Evolutionary conservation across 495 filamentous ascomycete genomes (phyloP).

Genomic region (Echria macrotheca): DNA sequence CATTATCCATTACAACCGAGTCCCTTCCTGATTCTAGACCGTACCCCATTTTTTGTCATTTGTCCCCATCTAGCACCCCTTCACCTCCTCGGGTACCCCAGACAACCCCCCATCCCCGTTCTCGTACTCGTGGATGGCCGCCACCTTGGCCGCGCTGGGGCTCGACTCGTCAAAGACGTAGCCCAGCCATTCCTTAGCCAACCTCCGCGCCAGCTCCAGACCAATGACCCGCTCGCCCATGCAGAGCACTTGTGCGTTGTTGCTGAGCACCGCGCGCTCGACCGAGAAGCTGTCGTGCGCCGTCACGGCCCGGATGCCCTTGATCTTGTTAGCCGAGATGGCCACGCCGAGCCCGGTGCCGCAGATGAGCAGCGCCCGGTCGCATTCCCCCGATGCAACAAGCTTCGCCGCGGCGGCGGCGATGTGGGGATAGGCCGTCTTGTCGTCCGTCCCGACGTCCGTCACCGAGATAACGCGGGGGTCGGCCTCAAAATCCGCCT

Average conservation of each 20-base stretch:
- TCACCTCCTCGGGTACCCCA: slow-evolving; percentile 17
- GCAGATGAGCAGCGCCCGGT: slow-evolving; percentile 81
- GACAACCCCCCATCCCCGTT: slow-evolving; percentile 28
- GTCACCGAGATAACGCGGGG: slow-evolving; percentile 61
- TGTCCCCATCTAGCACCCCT: slow-evolving; percentile 5
- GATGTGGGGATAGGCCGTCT: slow-evolving; percentile 78
- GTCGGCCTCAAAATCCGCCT: slow-evolving; percentile 60
- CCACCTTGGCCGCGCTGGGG: slow-evolving; percentile 67
- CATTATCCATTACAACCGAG: too few relatives aligned
- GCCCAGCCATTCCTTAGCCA: slow-evolving; percentile 76
- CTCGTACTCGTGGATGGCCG: slow-evolving; percentile 71
- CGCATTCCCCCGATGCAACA: slow-evolving; percentile 61
- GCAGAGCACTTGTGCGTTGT: slow-evolving; percentile 84
- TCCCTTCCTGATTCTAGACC: too few relatives aligned
- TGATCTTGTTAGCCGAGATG: slow-evolving; percentile 82
- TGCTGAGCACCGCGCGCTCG: slow-evolving; percentile 74
- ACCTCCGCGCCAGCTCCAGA: slow-evolving; percentile 67
- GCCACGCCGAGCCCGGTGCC: slow-evolving; percentile 83
- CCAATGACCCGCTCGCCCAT: slow-evolving; percentile 83
- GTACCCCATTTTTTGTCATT: background rate
- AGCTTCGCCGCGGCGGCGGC: slow-evolving; percentile 65
- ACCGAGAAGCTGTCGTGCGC: slow-evolving; percentile 83
- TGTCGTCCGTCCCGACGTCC: slow-evolving; percentile 66
- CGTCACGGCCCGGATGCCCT: slow-evolving; percentile 77
- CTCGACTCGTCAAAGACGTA: slow-evolving; percentile 75